A percentile compares a stretch with the other conserved stretches of the same genome.
These are phyloP conservation scores for Blastocystis sp. DNA, from an alignment of 352 stramenopile species.

Conservation along the genomic window DNA sequence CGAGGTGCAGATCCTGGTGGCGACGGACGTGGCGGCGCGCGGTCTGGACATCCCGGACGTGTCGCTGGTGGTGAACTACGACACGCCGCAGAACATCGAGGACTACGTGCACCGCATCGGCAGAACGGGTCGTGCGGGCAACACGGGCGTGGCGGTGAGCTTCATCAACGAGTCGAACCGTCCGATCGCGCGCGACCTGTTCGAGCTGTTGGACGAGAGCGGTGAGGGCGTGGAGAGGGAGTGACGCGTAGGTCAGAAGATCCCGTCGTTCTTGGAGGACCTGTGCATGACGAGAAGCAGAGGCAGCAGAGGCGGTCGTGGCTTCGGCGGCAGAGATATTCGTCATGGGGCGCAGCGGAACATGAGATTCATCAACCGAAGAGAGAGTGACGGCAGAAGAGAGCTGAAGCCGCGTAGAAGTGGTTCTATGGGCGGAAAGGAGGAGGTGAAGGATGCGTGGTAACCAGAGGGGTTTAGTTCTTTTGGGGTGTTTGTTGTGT, in stretches of 20 bases:
- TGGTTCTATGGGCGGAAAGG: constrained; percentile 6
- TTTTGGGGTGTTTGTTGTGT: constrained; percentile 1
- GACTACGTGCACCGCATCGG: constrained; percentile 99
- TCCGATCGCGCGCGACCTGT: constrained; percentile 93
- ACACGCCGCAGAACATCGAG: constrained; percentile 96
- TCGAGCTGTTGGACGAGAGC: constrained; percentile 93
- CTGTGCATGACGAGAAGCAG: constrained; percentile 39
- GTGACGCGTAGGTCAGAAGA: constrained; percentile 57
- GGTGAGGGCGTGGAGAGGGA: neutral
- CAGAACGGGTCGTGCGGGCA: constrained; percentile 96
- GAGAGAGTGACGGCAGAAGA: neutral
- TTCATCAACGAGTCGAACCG: constrained; percentile 98
- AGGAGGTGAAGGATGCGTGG: constrained; percentile 52
- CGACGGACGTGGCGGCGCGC: constrained; percentile 95
- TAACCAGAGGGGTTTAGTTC: constrained; percentile 39
- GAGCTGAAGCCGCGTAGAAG: neutral
- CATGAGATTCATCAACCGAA: neutral
- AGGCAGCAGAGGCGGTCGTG: constrained; percentile 25
- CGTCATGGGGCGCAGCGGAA: constrained; percentile 38
- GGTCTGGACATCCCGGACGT: constrained; percentile 98
- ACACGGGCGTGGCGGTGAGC: constrained; percentile 92
- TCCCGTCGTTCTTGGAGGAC: constrained; percentile 62
- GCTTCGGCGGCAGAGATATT: constrained; percentile 64
- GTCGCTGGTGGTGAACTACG: constrained; percentile 94
- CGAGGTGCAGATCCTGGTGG: constrained; percentile 90